These are phyloP conservation scores for Lactifluus pinguis DNA, from an alignment of 768 basidiomycete species.

Conservation along the genomic window DNA sequence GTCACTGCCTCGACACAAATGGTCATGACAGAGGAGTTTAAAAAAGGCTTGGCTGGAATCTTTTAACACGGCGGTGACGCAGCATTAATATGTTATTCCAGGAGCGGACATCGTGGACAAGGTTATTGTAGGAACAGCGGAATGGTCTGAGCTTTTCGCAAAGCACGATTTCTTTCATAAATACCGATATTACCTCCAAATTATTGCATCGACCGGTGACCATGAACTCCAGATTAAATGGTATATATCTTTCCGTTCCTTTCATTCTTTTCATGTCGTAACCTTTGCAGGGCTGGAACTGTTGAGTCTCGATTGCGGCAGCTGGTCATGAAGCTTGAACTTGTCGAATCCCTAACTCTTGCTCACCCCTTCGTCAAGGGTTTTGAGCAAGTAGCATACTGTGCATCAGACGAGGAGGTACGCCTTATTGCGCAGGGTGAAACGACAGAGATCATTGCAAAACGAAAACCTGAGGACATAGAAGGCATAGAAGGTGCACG, in stretches of 20 bases:
- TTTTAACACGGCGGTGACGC: neutral
- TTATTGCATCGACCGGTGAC: constrained; percentile 83
- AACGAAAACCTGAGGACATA: constrained; percentile 69
- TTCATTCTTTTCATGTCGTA: neutral
- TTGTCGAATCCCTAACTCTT: constrained; percentile 81
- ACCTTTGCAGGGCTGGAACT: constrained; percentile 64
- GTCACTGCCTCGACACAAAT: constrained; percentile 92
- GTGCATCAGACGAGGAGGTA: constrained; percentile 80
- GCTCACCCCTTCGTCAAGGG: constrained; percentile 96
- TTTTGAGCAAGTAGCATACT: constrained; percentile 81
- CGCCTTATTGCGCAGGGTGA: constrained; percentile 84
- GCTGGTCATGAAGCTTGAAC: constrained; percentile 96
- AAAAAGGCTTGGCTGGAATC: constrained; percentile 50
- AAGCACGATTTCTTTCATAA: constrained; percentile 97
- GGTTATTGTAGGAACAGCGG: constrained; percentile 73
- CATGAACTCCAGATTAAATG: constrained; percentile 88
- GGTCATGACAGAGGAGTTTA: constrained; percentile 96
- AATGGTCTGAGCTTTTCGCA: constrained; percentile 89
- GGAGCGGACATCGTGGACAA: constrained; percentile 91
- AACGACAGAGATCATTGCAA: constrained; percentile 59
- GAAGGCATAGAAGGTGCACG: constrained; percentile 68
- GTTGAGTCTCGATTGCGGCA: constrained; percentile 95
- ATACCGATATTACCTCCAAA: constrained; percentile 93
- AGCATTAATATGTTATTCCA: constrained; percentile 27
- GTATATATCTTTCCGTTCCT: constrained; percentile 36